phyloP scores from a whole-genome alignment of 306 rosid genomes.

The Trichosanthes cucumerina region DNA sequence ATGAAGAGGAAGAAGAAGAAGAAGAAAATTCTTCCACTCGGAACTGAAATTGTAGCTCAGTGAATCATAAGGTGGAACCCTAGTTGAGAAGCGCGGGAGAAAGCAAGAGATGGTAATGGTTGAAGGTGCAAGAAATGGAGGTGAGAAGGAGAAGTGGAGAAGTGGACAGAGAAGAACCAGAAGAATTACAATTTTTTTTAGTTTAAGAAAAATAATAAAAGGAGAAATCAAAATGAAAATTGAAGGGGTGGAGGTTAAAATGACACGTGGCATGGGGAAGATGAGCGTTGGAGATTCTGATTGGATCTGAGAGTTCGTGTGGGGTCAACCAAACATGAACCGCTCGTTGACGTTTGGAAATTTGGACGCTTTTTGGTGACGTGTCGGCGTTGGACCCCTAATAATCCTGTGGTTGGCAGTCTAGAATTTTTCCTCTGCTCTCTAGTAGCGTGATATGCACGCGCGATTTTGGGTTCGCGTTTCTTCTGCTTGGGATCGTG shows the following conservation, averaged over 20 bases:
- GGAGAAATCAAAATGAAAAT: not conserved
- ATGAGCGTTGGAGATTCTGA: slow-evolving; percentile 34
- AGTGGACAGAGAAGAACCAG: not conserved
- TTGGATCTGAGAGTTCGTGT: slow-evolving; percentile 33
- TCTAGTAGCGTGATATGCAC: not conserved
- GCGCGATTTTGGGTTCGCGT: not conserved
- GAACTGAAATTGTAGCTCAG: not conserved
- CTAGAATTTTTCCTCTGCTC: not conserved
- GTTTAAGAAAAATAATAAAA: not conserved
- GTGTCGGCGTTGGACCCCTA: not conserved
- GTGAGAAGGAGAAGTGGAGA: slow-evolving; percentile 14
- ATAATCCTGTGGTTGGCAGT: not conserved
- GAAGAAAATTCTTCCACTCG: not conserved
- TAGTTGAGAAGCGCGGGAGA: not conserved
- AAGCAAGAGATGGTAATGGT: not conserved
- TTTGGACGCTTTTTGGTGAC: slow-evolving; percentile 5
- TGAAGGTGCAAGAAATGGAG: not conserved
- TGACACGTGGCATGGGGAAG: slow-evolving; percentile 57
- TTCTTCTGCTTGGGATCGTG: not conserved
- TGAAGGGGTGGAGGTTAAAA: slow-evolving; percentile 36
- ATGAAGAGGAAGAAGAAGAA: not conserved
- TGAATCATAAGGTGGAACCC: not conserved
- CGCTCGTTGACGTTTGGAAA: not conserved
- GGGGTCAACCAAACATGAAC: not conserved
- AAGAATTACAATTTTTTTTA: not conserved